Percentiles rank a stretch among this genome's conserved stretches.
Evolutionary conservation across 2,329 filamentous ascomycete species (phyloP).

Genomic region (Colletotrichum cereale): DNA sequence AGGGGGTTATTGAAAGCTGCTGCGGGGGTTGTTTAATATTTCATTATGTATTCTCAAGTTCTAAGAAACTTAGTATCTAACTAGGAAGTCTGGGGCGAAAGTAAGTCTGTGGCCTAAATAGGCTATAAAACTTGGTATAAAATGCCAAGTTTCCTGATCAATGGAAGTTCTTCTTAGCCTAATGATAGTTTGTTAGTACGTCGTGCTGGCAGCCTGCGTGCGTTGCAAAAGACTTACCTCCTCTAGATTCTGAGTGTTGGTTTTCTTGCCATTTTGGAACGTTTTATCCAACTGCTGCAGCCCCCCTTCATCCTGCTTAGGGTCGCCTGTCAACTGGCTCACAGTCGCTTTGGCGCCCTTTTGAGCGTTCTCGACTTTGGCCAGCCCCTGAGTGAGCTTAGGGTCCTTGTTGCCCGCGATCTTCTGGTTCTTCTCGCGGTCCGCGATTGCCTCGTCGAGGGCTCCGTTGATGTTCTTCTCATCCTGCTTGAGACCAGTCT

Average conservation of each 20-base stretch:
- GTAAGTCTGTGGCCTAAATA: no score
- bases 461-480: slow-evolving; percentile 24
- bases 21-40: no score
- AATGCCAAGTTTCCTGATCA: background rate
- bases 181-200: background rate
- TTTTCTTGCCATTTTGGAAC: slow-evolving; percentile 33
- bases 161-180: slow-evolving; percentile 37
- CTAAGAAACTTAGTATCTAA: no score
- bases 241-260: slow-evolving; percentile 20
- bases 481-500: slow-evolving; percentile 26
- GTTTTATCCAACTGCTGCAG: slow-evolving; percentile 13
- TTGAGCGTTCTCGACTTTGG: slow-evolving; percentile 28
- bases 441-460: slow-evolving; percentile 21
- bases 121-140: no score
- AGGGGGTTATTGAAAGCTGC: no score
- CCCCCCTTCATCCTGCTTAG: slow-evolving; percentile 20
- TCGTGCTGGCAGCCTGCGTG: background rate
- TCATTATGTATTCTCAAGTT: no score
- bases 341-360: slow-evolving; percentile 29
- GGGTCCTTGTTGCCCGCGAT: slow-evolving; percentile 29
- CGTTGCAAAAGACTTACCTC: slow-evolving; percentile 11
- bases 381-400: slow-evolving; percentile 14
- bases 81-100: no score
- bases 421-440: slow-evolving; percentile 31
- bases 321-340: slow-evolving; percentile 19